These are phyloP conservation scores for Coniochaeta pulveracea DNA, from an alignment of 2,329 filamentous ascomycete species.

Conservation along the genomic window DNA sequence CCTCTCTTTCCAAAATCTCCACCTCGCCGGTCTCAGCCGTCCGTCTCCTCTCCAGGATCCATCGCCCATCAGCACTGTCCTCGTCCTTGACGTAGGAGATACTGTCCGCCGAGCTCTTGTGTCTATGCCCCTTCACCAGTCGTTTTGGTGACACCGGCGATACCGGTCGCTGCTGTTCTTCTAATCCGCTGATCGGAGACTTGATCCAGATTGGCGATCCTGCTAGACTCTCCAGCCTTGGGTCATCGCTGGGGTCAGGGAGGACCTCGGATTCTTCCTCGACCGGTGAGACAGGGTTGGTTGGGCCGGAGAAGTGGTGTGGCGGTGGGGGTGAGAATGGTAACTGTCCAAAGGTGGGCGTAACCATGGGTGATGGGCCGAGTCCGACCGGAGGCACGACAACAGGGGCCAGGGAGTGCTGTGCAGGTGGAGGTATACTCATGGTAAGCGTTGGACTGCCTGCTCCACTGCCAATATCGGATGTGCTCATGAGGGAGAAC, in stretches of 20 bases:
- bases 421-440: constrained; percentile 21
- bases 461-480: constrained; percentile 31
- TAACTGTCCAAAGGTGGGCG: neutral
- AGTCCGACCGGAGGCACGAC: too few relatives aligned
- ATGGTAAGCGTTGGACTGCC: constrained; percentile 41
- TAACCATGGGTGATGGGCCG: constrained; percentile 5
- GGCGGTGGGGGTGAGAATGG: constrained; percentile 1
- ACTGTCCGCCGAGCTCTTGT: constrained; percentile 51
- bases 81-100: constrained; percentile 60
- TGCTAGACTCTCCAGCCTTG: neutral
- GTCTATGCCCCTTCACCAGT: constrained; percentile 31
- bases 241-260: too few relatives aligned
- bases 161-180: too few relatives aligned
- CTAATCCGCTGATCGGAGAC: too few relatives aligned
- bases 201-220: neutral
- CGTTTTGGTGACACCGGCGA: constrained; percentile 16
- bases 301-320: constrained; percentile 5
- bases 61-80: constrained; percentile 47
- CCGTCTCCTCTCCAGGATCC: constrained; percentile 59
- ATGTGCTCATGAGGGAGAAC: constrained; percentile 35
- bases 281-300: constrained; percentile 6
- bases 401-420: too few relatives aligned
- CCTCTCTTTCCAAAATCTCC: constrained; percentile 52
- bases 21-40: constrained; percentile 55
- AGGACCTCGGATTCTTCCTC: too few relatives aligned